Percentiles rank a stretch among this genome's conserved stretches.
phyloP scores from a whole-genome alignment of 2,329 filamentous ascomycete genomes.

The Ophiosphaerella narmari region DNA sequence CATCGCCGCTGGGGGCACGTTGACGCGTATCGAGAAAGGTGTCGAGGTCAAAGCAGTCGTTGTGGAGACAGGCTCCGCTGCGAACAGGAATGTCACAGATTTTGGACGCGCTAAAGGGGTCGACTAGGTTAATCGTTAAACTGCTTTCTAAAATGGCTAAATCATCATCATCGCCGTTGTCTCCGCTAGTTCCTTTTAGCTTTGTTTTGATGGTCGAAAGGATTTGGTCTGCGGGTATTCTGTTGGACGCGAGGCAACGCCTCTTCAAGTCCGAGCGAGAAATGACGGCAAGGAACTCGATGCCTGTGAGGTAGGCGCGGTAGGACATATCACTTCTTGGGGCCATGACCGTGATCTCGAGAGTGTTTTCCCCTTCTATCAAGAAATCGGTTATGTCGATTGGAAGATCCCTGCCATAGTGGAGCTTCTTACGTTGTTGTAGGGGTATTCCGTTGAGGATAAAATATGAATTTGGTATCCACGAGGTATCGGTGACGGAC shows the following conservation, averaged over 20 bases:
- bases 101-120: conserved; percentile 50
- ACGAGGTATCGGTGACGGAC: conserved; percentile 66
- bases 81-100: conserved; percentile 75
- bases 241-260: conserved; percentile 25
- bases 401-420: conserved; percentile 76
- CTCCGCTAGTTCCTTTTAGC: conserved; percentile 26
- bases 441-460: conserved; percentile 63
- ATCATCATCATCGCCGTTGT: conserved; percentile 58
- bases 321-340: conserved; percentile 38
- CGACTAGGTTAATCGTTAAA: conserved; percentile 52
- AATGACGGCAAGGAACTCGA: conserved; percentile 70
- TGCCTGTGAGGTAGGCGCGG: conserved; percentile 64
- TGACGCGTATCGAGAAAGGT: conserved; percentile 67
- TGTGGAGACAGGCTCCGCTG: conserved; percentile 70
- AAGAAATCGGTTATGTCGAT: conserved; percentile 72
- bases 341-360: conserved; percentile 55
- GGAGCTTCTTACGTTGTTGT: conserved; percentile 68
- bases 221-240: conserved; percentile 55
- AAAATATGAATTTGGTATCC: conserved; percentile 72
- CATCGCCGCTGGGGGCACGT: conserved; percentile 17
- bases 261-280: conserved; percentile 46
- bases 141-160: conserved; percentile 47
- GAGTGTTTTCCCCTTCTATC: conserved; percentile 62
- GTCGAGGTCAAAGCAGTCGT: conserved; percentile 88
- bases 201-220: conserved; percentile 61